These are phyloP conservation scores for Elongisporangium undulatum DNA, from an alignment of 352 stramenopile genomes.

Conservation along the genomic window DNA sequence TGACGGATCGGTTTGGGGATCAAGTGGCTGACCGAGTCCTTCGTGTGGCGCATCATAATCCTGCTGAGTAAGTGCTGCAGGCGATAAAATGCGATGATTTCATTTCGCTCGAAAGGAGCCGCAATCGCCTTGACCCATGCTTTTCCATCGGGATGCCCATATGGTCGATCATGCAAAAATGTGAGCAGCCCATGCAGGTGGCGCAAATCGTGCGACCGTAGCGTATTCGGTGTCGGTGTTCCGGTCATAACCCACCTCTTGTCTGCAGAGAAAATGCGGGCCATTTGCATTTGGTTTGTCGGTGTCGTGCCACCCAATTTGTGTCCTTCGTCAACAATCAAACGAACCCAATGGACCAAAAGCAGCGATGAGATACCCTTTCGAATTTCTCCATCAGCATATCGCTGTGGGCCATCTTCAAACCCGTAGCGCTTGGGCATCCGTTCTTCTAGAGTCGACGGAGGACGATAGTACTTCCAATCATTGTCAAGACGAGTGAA, in stretches of 20 bases:
- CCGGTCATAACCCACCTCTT: constrained; percentile 97
- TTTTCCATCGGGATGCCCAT: constrained; percentile 68
- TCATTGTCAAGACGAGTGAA: constrained; percentile 56
- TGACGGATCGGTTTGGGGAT: constrained; percentile 44
- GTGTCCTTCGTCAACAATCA: constrained; percentile 96
- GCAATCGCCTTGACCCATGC: constrained; percentile 77
- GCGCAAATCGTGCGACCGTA: constrained; percentile 78
- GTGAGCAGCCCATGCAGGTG: constrained; percentile 90
- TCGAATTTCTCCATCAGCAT: constrained; percentile 51
- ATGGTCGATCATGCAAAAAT: constrained; percentile 89
- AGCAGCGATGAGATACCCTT: constrained; percentile 54
- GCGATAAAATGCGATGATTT: constrained; percentile 54
- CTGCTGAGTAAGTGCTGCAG: constrained; percentile 82
- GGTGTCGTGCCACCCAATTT: constrained; percentile 77
- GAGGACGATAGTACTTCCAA: constrained; percentile 61
- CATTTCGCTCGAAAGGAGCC: constrained; percentile 60
- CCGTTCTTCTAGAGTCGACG: constrained; percentile 51
- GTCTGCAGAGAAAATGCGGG: constrained; percentile 73
- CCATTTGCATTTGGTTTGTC: constrained; percentile 77
- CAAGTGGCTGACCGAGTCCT: constrained; percentile 80
- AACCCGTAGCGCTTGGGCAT: constrained; percentile 69
- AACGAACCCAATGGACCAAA: constrained; percentile 76
- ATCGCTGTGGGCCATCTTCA: constrained; percentile 39
- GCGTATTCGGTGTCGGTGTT: constrained; percentile 91
- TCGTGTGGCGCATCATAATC: constrained; percentile 95